phyloP scores from a whole-genome alignment of 2,329 filamentous ascomycete species.

The Xylariaceae sp. region DNA sequence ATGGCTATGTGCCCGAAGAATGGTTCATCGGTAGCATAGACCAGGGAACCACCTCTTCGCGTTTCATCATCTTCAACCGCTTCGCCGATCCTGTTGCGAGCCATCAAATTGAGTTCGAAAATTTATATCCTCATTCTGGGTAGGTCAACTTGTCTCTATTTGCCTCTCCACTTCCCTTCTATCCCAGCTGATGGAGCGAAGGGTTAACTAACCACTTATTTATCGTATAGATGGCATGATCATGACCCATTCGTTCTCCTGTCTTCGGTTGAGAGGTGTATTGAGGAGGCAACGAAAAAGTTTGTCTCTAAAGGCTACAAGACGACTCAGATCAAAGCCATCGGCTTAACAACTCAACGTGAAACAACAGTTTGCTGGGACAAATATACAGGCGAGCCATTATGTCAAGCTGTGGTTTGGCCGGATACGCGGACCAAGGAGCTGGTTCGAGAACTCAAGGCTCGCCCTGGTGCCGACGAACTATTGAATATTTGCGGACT shows the following conservation, averaged over 20 bases:
- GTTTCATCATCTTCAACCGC: conserved; percentile 86
- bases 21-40: conserved; percentile 84
- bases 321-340: conserved; percentile 62
- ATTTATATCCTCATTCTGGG: conserved; percentile 80
- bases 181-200: not conserved
- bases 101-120: conserved; percentile 82
- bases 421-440: conserved; percentile 72
- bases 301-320: conserved; percentile 67
- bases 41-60: conserved; percentile 82
- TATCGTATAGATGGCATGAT: conserved; percentile 69
- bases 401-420: conserved; percentile 86
- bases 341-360: conserved; percentile 87
- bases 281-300: conserved; percentile 65
- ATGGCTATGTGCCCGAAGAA: conserved; percentile 32
- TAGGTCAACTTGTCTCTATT: conserved; percentile 38
- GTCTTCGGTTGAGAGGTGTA: conserved; percentile 69
- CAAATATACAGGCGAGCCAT: conserved; percentile 67
- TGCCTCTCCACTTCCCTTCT: not conserved
- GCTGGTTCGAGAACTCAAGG: conserved; percentile 71
- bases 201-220: conserved; percentile 9
- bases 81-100: conserved; percentile 70
- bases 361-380: conserved; percentile 88
- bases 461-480: conserved; percentile 59
- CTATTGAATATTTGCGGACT: conserved; percentile 69
- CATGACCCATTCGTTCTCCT: conserved; percentile 77